A percentile compares a stretch with the other conserved stretches of the same genome.
These are phyloP conservation scores for Miscanthus lutarioriparius DNA, from an alignment of 176 grass and related monocot genomes.

Conservation along the genomic window DNA sequence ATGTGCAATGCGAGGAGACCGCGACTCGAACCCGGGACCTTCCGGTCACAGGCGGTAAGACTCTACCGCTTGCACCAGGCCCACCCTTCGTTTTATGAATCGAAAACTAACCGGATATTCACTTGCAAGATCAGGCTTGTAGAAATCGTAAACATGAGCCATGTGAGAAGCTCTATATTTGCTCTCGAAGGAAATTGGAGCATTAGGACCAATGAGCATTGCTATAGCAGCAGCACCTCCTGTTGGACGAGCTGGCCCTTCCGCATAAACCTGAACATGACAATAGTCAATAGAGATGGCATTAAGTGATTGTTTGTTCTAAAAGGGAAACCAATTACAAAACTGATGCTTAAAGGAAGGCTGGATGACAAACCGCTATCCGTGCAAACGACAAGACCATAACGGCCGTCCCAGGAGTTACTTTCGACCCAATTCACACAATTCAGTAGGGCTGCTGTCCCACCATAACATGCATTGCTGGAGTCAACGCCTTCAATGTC, in stretches of 20 bases:
- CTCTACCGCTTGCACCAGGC: too few species aligned
- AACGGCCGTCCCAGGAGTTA: constrained; percentile 81
- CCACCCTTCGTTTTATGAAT: not conserved
- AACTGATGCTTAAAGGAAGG: not conserved
- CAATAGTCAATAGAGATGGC: not conserved
- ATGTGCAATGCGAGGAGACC: too few species aligned
- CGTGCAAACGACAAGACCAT: constrained; percentile 77
- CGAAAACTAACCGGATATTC: constrained; percentile 81
- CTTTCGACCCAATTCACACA: constrained; percentile 93
- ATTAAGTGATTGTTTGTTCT: not conserved
- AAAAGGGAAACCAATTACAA: not conserved
- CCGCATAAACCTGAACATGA: constrained; percentile 71
- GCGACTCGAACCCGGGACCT: too few species aligned
- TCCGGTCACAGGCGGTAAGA: too few species aligned
- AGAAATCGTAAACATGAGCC: constrained; percentile 91
- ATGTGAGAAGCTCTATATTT: constrained; percentile 88
- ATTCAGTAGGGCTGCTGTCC: constrained; percentile 76
- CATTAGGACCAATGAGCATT: constrained; percentile 87
- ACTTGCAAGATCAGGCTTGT: constrained; percentile 80
- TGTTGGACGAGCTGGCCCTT: constrained; percentile 78
- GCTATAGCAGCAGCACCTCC: constrained; percentile 84
- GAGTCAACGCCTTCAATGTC: constrained; percentile 89
- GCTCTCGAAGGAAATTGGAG: constrained; percentile 81
- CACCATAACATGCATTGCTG: constrained; percentile 80
- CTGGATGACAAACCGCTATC: constrained; percentile 58